Percentiles rank a stretch among this genome's conserved stretches.
Conservation (phyloP, 1,139 yeast species). For the Nakaseomyces bracarensis region DNA sequence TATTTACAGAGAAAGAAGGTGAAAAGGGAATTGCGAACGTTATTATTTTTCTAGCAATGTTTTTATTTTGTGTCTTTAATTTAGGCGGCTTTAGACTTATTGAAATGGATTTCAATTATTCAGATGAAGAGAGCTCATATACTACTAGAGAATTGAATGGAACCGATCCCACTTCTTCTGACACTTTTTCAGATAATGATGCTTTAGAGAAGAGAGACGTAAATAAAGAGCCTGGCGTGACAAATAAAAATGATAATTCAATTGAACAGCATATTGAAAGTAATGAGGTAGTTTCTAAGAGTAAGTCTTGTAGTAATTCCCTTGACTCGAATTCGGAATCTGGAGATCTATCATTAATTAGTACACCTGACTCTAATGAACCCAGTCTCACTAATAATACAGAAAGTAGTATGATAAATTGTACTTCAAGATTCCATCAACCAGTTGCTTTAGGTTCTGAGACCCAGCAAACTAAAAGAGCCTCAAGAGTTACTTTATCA, state of each 20-base stretch:
- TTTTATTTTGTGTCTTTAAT: constrained; percentile 63
- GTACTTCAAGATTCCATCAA: not conserved
- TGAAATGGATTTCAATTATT: constrained; percentile 52
- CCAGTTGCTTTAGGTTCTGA: not conserved
- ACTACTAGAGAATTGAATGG: constrained; percentile 7
- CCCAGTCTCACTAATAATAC: not conserved
- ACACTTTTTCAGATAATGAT: constrained; percentile 7
- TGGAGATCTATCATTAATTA: not conserved
- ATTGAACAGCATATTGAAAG: not conserved
- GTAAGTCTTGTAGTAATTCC: not conserved
- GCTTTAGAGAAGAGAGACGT: constrained; percentile 6
- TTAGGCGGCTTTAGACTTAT: constrained; percentile 67
- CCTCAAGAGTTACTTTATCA: not conserved
- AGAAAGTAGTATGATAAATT: not conserved
- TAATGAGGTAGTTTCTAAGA: not conserved
- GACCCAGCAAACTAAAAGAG: not conserved
- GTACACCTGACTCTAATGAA: not conserved
- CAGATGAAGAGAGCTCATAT: constrained; percentile 27
- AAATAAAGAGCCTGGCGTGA: not conserved
- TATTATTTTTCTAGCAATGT: constrained; percentile 68
- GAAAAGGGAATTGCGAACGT: constrained; percentile 80
- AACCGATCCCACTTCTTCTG: constrained; percentile 7
- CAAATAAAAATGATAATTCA: not conserved
- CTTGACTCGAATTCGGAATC: not conserved
- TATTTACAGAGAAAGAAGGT: constrained; percentile 52